Percentiles rank a stretch among this genome's conserved stretches.
phyloP scores from a whole-genome alignment of 495 filamentous ascomycete genomes.

The Talaromyces adpressus region DNA sequence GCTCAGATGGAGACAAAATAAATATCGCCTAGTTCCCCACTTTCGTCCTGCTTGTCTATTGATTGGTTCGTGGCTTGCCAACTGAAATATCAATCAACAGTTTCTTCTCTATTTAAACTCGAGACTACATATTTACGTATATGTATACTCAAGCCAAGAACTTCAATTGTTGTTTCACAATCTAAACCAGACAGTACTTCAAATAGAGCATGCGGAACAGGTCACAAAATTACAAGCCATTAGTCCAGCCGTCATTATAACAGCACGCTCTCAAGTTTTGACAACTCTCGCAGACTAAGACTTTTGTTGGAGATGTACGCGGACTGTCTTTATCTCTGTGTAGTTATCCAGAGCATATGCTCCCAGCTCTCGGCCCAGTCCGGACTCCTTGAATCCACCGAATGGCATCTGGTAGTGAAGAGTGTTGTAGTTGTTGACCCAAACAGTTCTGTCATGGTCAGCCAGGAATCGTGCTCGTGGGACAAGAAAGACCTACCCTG shows the following conservation, averaged over 20 bases:
- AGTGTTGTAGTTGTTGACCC: conserved; percentile 91
- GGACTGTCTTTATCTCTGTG: conserved; percentile 70
- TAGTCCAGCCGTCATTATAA: neutral
- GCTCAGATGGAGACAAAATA: neutral
- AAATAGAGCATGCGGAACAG: neutral
- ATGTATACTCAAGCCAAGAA: neutral
- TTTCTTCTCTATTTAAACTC: neutral
- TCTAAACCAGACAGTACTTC: neutral
- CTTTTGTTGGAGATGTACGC: conserved; percentile 1
- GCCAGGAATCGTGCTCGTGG: neutral
- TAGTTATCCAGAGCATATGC: conserved; percentile 92
- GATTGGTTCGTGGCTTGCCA: neutral
- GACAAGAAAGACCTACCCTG: conserved; percentile 43
- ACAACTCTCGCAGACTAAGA: neutral
- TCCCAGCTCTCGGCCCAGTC: conserved; percentile 90
- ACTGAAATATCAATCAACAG: neutral
- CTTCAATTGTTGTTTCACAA: neutral
- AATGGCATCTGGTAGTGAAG: conserved; percentile 79
- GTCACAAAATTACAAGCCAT: neutral
- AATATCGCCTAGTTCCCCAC: neutral
- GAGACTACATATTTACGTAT: neutral
- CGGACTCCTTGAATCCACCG: conserved; percentile 89
- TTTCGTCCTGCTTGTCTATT: neutral
- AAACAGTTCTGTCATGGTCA: conserved; percentile 58
- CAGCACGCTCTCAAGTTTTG: no score